Percentiles rank a stretch among this genome's conserved stretches.
These are phyloP conservation scores for Venturia nashicola DNA, from an alignment of 2,329 filamentous ascomycete species.

Conservation along the genomic window DNA sequence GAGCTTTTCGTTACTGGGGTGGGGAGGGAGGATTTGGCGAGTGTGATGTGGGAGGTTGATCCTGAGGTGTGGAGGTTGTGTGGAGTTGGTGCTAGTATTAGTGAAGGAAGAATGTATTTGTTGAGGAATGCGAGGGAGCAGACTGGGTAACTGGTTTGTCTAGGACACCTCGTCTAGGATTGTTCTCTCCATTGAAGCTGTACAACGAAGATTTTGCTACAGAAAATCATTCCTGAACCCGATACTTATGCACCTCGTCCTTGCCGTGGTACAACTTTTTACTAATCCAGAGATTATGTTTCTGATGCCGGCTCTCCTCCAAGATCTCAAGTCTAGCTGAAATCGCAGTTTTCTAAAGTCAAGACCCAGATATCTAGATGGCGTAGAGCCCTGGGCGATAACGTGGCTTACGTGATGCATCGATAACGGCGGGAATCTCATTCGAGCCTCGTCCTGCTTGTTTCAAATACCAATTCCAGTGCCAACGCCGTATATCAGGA, in stretches of 20 bases:
- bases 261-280: too few relatives aligned
- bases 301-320: too few relatives aligned
- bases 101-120: constrained; percentile 7
- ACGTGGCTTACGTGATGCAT: not conserved
- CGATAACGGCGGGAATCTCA: not conserved
- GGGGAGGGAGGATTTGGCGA: constrained; percentile 7
- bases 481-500: not conserved
- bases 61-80: not conserved
- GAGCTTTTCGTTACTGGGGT: constrained; percentile 1
- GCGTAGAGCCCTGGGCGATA: not conserved
- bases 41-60: constrained; percentile 6
- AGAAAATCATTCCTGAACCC: too few relatives aligned
- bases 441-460: not conserved
- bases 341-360: not conserved
- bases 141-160: too few relatives aligned
- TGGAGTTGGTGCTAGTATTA: not conserved
- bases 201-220: too few relatives aligned
- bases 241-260: too few relatives aligned
- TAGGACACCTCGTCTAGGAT: too few relatives aligned
- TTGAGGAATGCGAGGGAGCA: not conserved
- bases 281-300: too few relatives aligned
- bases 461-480: not conserved
- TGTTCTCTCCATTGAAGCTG: too few relatives aligned
- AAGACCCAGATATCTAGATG: not conserved
- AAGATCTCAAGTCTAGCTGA: too few relatives aligned